These are phyloP conservation scores for Bryum argenteum DNA, from an alignment of 225 moss, liverwort and hornwort genomes.

Conservation along the genomic window DNA sequence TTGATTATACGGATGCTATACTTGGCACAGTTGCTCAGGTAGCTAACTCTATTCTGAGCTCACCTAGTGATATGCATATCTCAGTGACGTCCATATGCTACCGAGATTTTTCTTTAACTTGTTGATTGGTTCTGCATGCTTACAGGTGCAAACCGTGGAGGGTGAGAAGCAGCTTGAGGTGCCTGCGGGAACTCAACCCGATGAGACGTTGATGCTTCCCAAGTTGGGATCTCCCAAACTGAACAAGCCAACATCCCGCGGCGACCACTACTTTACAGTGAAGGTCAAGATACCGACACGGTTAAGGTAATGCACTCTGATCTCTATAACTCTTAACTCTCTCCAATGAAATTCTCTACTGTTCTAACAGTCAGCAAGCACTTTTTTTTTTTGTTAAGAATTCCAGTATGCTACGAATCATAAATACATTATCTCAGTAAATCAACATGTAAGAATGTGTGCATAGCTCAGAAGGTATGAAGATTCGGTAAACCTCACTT, in stretches of 20 bases:
- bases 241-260: constrained; percentile 86
- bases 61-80: no score
- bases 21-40: constrained; percentile 87
- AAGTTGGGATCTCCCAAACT: constrained; percentile 95
- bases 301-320: constrained; percentile 58
- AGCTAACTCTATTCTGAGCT: constrained; percentile 19
- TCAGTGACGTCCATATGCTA: neutral
- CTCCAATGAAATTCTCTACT: no score
- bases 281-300: constrained; percentile 91
- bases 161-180: constrained; percentile 79
- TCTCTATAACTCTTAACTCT: no score
- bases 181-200: constrained; percentile 95
- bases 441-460: no score
- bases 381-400: no score
- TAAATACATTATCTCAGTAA: no score
- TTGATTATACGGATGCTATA: constrained; percentile 89
- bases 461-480: no score
- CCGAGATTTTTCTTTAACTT: constrained; percentile 9
- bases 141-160: constrained; percentile 93
- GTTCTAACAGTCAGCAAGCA: no score
- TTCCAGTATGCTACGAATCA: no score
- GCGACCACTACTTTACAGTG: constrained; percentile 93
- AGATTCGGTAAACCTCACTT: no score
- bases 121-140: no score
- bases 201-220: constrained; percentile 80